Percentiles rank a stretch among this genome's conserved stretches.
Evolutionary conservation across 139 green algal species (phyloP).

Genomic region (Chlamydomonas sp.): DNA sequence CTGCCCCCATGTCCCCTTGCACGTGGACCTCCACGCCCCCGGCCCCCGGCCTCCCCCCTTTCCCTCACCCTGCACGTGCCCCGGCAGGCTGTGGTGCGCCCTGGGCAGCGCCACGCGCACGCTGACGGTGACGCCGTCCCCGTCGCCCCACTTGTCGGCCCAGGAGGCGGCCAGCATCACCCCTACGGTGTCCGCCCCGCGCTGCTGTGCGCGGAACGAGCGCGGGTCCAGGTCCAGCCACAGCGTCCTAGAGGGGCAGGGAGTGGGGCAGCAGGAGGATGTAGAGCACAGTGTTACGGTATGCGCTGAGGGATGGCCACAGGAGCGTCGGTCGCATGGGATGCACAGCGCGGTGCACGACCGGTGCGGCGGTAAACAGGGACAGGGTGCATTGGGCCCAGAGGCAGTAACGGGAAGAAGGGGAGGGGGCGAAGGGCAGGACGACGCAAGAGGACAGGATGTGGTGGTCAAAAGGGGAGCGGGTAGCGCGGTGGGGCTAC

Average conservation of each 20-base stretch:
- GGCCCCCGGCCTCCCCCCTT: not conserved
- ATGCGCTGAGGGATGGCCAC: not conserved
- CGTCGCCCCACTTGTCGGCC: not conserved
- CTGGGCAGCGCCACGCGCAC: slow-evolving; percentile 17
- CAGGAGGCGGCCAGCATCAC: slow-evolving; percentile 23
- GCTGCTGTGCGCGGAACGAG: not conserved
- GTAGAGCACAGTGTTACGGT: not conserved
- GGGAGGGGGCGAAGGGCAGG: not conserved
- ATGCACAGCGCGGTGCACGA: too few species aligned
- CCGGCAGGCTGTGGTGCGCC: not conserved
- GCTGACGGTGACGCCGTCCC: slow-evolving; percentile 20
- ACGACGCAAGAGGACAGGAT: too few species aligned
- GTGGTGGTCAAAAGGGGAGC: too few species aligned
- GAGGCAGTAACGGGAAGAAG: not conserved
- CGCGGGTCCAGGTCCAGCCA: slow-evolving; percentile 15
- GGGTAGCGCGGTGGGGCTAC: too few species aligned
- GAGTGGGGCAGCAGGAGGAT: not conserved
- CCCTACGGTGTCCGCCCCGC: not conserved
- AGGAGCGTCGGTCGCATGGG: not conserved
- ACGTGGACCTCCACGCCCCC: not conserved
- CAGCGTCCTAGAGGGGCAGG: not conserved
- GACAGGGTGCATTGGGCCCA: too few species aligned
- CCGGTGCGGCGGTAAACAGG: too few species aligned
- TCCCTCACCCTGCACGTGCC: not conserved
- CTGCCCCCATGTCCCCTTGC: not conserved